Conservation (phyloP, 768 basidiomycete species). For the Rubroboletus pulcherrimus region DNA sequence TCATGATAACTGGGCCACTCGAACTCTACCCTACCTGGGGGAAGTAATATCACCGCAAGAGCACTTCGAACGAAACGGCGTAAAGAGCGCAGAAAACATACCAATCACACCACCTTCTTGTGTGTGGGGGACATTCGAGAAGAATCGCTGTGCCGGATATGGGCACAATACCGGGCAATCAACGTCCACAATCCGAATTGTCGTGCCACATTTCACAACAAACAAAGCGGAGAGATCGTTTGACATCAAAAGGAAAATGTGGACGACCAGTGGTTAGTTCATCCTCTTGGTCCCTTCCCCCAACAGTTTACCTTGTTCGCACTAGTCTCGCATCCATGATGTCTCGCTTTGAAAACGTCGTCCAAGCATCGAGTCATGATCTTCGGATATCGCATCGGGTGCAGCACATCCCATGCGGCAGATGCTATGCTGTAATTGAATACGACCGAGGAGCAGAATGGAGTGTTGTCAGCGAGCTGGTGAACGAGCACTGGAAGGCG, state of each 20-base stretch:
- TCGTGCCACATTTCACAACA: slow-evolving; percentile 30
- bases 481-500: slow-evolving; percentile 25
- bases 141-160: slow-evolving; percentile 16
- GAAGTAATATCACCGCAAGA: slow-evolving; percentile 11
- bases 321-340: slow-evolving; percentile 10
- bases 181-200: slow-evolving; percentile 17
- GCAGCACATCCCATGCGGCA: slow-evolving; percentile 24
- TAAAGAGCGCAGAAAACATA: slow-evolving; percentile 21
- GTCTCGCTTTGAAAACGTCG: slow-evolving; percentile 15
- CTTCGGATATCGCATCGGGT: slow-evolving; percentile 8
- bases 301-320: slow-evolving; percentile 11
- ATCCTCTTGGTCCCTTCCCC: slow-evolving; percentile 3
- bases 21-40: slow-evolving; percentile 9
- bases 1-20: slow-evolving; percentile 5
- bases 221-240: slow-evolving; percentile 24
- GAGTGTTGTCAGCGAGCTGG: slow-evolving; percentile 26
- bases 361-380: slow-evolving; percentile 8
- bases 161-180: slow-evolving; percentile 19
- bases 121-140: slow-evolving; percentile 16
- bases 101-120: slow-evolving; percentile 19
- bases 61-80: slow-evolving; percentile 23
- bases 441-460: slow-evolving; percentile 27
- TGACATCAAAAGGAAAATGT: slow-evolving; percentile 23
- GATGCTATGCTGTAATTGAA: slow-evolving; percentile 24
- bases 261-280: slow-evolving; percentile 1